A percentile compares a stretch with the other conserved stretches of the same genome.
phyloP scores from a whole-genome alignment of 495 filamentous ascomycete species.

The Pyrenopolyporus hunteri region DNA sequence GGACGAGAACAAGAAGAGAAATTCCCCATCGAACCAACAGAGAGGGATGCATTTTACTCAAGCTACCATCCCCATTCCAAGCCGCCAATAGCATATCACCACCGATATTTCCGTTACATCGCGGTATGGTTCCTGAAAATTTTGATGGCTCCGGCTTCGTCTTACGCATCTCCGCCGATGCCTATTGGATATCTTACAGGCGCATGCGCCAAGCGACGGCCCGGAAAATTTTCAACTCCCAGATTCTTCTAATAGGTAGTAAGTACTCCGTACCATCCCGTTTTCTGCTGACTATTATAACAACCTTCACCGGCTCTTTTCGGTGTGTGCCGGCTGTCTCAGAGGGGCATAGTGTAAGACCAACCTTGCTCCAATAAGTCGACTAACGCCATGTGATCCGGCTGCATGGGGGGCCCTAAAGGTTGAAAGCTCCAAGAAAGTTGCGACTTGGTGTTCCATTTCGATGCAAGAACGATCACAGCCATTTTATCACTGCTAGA shows the following conservation, averaged over 20 bases:
- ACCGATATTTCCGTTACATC: conserved; percentile 35
- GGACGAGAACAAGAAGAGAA: not conserved
- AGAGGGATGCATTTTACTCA: not conserved
- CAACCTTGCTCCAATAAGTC: conserved; percentile 7
- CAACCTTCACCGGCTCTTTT: conserved; percentile 3
- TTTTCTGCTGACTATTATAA: conserved; percentile 18
- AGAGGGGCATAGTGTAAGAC: not conserved
- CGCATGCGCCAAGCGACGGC: conserved; percentile 15
- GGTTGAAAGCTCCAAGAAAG: not conserved
- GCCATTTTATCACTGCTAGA: too few relatives aligned
- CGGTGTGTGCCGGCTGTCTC: not conserved
- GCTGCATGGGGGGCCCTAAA: conserved; percentile 3
- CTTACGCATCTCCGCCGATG: conserved; percentile 9
- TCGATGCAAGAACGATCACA: not conserved
- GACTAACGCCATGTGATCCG: not conserved
- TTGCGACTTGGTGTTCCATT: not conserved
- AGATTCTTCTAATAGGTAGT: conserved; percentile 8
- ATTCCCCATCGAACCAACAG: conserved; percentile 6
- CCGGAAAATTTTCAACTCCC: conserved; percentile 16
- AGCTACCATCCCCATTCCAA: conserved; percentile 5
- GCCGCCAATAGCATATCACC: conserved; percentile 20
- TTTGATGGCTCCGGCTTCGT: conserved; percentile 11
- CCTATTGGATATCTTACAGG: conserved; percentile 11
- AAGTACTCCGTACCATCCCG: conserved; percentile 3
- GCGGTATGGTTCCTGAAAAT: conserved; percentile 17